These are phyloP conservation scores for Onygenales sp. DNA, from an alignment of 2,329 filamentous ascomycete genomes.

Conservation along the genomic window DNA sequence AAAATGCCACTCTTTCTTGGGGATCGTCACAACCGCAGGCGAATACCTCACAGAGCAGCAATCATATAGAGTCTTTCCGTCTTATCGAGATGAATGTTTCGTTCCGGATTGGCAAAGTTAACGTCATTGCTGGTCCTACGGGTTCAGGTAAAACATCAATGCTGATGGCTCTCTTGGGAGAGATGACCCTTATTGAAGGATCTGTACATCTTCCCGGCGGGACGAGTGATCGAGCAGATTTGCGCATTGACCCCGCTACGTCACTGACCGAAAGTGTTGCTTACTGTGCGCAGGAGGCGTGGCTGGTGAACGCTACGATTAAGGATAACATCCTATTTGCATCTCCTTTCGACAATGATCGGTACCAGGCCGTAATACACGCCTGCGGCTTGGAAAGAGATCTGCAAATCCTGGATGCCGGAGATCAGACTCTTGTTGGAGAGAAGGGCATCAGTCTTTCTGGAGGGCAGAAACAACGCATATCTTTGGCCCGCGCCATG, in stretches of 20 bases:
- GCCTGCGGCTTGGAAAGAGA: constrained; percentile 89
- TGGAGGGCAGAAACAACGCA: constrained; percentile 94
- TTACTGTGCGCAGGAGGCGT: constrained; percentile 93
- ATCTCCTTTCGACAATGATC: constrained; percentile 64
- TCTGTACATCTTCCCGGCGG: constrained; percentile 78
- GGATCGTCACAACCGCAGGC: constrained; percentile 48
- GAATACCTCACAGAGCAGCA: constrained; percentile 43
- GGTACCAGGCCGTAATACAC: constrained; percentile 80
- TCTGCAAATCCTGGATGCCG: constrained; percentile 81
- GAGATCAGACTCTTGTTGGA: constrained; percentile 87
- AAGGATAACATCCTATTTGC: constrained; percentile 94
- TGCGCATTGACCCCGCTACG: constrained; percentile 71
- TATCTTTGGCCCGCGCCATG: constrained; percentile 91
- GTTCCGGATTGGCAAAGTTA: constrained; percentile 78
- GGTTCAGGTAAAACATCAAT: constrained; percentile 93
- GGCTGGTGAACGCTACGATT: constrained; percentile 92
- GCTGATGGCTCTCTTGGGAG: constrained; percentile 88
- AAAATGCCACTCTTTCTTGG: constrained; percentile 81
- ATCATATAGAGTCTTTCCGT: constrained; percentile 66
- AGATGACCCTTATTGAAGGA: constrained; percentile 82
- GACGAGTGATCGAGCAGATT: constrained; percentile 67
- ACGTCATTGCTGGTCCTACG: constrained; percentile 86
- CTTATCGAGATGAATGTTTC: constrained; percentile 74
- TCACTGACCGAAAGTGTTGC: constrained; percentile 84
- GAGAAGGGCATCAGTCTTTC: constrained; percentile 97